These are phyloP conservation scores for Taxawa tesnikishii DNA, from an alignment of 2,329 filamentous ascomycete species.

Conservation along the genomic window DNA sequence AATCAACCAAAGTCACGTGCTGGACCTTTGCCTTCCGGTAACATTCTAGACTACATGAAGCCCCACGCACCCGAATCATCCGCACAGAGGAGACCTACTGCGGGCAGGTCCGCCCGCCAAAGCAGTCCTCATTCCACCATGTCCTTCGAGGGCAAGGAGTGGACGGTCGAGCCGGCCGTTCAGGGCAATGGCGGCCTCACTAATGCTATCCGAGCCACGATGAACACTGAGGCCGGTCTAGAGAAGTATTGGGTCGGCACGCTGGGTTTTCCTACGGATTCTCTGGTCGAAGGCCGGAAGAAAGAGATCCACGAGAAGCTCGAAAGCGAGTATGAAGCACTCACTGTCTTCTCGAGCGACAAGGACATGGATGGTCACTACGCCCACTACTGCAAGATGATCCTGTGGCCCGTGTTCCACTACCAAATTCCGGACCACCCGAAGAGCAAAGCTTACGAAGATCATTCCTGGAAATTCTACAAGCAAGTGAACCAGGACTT, in stretches of 20 bases:
- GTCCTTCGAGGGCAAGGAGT: slow-evolving; percentile 61
- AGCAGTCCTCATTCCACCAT: slow-evolving; percentile 26
- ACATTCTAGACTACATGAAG: slow-evolving; percentile 46
- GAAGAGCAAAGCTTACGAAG: slow-evolving; percentile 95
- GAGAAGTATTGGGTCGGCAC: slow-evolving; percentile 89
- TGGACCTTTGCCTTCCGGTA: slow-evolving; percentile 60
- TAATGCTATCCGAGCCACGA: slow-evolving; percentile 66
- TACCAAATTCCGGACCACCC: slow-evolving; percentile 97
- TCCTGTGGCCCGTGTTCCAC: slow-evolving; percentile 94
- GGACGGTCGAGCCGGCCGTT: slow-evolving; percentile 72
- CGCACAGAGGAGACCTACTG: slow-evolving; percentile 4
- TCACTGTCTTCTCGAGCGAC: slow-evolving; percentile 78
- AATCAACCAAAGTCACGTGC: slow-evolving; percentile 72
- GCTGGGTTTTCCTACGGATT: slow-evolving; percentile 86
- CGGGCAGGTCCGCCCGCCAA: slow-evolving; percentile 14
- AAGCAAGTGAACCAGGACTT: slow-evolving; percentile 87
- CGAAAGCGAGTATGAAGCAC: slow-evolving; percentile 67
- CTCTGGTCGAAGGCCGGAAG: slow-evolving; percentile 62
- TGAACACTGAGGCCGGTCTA: slow-evolving; percentile 53
- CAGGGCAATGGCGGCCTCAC: slow-evolving; percentile 87
- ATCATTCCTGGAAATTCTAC: slow-evolving; percentile 94
- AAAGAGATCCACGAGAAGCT: slow-evolving; percentile 73
- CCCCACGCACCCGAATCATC: slow-evolving; percentile 11
- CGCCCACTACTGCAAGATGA: slow-evolving; percentile 92
- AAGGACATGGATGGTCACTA: slow-evolving; percentile 93